Base-by-base conservation (phyloP, 768 basidiomycete genomes). In the Termitomyces sp. region DNA sequence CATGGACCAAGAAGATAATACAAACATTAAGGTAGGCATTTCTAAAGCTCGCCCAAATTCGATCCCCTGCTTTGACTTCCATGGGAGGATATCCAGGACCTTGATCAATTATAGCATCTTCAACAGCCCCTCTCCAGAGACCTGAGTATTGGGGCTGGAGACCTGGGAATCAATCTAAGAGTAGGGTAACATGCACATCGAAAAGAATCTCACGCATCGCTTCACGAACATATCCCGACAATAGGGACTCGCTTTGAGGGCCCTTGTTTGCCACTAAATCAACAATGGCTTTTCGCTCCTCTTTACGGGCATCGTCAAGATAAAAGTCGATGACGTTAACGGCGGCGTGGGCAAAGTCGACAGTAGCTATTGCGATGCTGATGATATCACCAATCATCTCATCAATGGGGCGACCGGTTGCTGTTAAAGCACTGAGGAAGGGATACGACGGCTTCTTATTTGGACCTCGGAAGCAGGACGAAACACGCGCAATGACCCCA, bases 281-380 rank as follows among this genome's bases (percentile, higher is more conserved):
- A 27, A 75, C 44, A 33, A 83, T 76, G 20, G 76, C 73, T 0
- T 66, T 70, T 12, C 72, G 68, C 59, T 83, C 78, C 49, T 67
- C 67, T 8, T 70, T 71, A 16, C 71, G 73, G 22, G 65, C 67
- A 41, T 77, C 76, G 42, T 77, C 76, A 27, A 85, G 67, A 67
- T 81, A 84, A 69, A 84, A 83, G 62, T 84, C 77, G 49, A 85
- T 67, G 20, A 83, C 75, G 44, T 81, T 72, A 6, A 77, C 73
- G n/a, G 75, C 74, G 8, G 76, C 78, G 61, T 83, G 80, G 0
- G 78, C 76, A 49, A 74, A 74, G 65, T 76, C 78, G 30, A 80
- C 78, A 1, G 76, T 75, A n/a, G 75, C 74, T 15, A 83, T 75
- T 3, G 78, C 78, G 6, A 84, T 68, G 1, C 80, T 78, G 9